A percentile compares a stretch with the other conserved stretches of the same genome.
phyloP scores from a whole-genome alignment of 2,329 filamentous ascomycete genomes.

The Pseudocercospora macadamiae region DNA sequence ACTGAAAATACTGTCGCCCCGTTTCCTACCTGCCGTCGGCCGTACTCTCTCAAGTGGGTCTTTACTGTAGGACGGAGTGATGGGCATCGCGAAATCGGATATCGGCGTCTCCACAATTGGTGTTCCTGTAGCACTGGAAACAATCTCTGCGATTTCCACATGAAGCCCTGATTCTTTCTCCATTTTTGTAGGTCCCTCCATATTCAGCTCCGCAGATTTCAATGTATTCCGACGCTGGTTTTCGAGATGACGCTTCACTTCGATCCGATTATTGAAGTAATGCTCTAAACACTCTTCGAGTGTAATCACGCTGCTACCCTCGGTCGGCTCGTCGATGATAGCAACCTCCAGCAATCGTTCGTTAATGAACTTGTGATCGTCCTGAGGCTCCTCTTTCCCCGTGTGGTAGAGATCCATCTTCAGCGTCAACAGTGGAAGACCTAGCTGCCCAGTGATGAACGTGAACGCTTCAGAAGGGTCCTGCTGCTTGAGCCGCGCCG shows the following conservation, averaged over 20 bases:
- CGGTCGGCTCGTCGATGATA: slow-evolving; percentile 71
- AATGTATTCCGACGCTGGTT: slow-evolving; percentile 62
- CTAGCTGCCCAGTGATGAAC: slow-evolving; percentile 88
- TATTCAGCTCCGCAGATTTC: slow-evolving; percentile 47
- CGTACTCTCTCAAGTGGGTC: slow-evolving; percentile 37
- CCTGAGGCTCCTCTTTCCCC: slow-evolving; percentile 77
- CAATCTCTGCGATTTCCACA: slow-evolving; percentile 49
- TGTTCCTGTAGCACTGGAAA: slow-evolving; percentile 34
- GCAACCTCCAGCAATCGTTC: slow-evolving; percentile 89
- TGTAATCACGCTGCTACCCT: slow-evolving; percentile 66
- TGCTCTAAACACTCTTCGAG: slow-evolving; percentile 90
- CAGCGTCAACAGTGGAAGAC: slow-evolving; percentile 82
- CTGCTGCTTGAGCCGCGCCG: slow-evolving; percentile 77
- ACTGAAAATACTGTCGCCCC: slow-evolving; percentile 55
- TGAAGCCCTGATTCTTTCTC: slow-evolving; percentile 43
- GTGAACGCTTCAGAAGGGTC: slow-evolving; percentile 95
- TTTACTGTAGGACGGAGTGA: slow-evolving; percentile 30
- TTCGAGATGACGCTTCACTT: slow-evolving; percentile 75
- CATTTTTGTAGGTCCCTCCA: slow-evolving; percentile 21
- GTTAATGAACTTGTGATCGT: slow-evolving; percentile 93
- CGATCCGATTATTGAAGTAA: slow-evolving; percentile 93
- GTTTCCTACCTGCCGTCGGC: slow-evolving; percentile 42
- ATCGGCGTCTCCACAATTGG: slow-evolving; percentile 31
- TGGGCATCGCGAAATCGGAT: slow-evolving; percentile 18
- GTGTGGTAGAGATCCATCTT: slow-evolving; percentile 96